These are phyloP conservation scores for Boletus semigastroideus DNA, from an alignment of 1,284 basidiomycete genomes.

Conservation along the genomic window DNA sequence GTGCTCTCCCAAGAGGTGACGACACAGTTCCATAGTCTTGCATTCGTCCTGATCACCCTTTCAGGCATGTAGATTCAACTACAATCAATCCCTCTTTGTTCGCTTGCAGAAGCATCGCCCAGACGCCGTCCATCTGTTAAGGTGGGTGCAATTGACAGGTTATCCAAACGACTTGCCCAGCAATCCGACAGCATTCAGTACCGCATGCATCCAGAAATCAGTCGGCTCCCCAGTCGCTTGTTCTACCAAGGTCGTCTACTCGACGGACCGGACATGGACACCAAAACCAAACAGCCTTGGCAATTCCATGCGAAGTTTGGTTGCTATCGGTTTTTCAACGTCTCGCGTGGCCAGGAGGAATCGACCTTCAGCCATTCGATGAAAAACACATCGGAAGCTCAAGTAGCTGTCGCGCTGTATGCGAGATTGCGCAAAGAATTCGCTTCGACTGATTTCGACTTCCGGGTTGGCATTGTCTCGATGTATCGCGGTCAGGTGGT, in stretches of 20 bases:
- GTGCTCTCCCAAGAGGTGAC: constrained; percentile 82
- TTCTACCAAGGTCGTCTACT: constrained; percentile 85
- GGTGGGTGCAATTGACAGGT: constrained; percentile 46
- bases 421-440: constrained; percentile 72
- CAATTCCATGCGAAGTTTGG: constrained; percentile 80
- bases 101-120: constrained; percentile 81
- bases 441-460: constrained; percentile 63
- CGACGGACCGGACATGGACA: constrained; percentile 89
- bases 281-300: constrained; percentile 86
- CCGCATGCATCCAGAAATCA: constrained; percentile 99
- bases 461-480: constrained; percentile 86
- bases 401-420: constrained; percentile 80
- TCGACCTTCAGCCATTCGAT: constrained; percentile 66
- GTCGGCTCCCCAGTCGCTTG: constrained; percentile 81
- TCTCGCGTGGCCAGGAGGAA: constrained; percentile 61
- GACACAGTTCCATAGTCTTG: neutral
- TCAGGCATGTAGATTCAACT: constrained; percentile 75
- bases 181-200: constrained; percentile 82
- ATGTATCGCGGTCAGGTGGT: constrained; percentile 94
- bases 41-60: constrained; percentile 10
- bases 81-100: constrained; percentile 94
- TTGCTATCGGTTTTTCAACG: constrained; percentile 89
- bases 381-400: constrained; percentile 77
- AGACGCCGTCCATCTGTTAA: constrained; percentile 86
- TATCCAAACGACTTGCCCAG: constrained; percentile 4